Conservation (phyloP, 805 yeast species). For the Brettanomyces custersianus region DNA sequence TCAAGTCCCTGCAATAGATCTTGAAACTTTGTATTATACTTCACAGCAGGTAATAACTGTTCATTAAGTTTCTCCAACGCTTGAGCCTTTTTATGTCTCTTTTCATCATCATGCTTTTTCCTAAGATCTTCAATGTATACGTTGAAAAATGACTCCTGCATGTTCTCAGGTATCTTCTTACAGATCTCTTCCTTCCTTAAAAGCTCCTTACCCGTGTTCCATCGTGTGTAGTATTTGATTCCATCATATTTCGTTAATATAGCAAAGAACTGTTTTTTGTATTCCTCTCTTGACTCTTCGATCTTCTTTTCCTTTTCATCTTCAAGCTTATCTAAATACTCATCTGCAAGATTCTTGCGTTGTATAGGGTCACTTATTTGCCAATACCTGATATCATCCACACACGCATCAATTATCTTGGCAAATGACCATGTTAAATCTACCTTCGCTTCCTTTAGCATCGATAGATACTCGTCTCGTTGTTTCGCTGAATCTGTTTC, state of each 20-base stretch:
- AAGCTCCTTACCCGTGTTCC: slow-evolving; percentile 48
- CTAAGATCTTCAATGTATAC: slow-evolving; percentile 38
- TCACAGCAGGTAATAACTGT: slow-evolving; percentile 32
- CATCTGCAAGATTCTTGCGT: slow-evolving; percentile 57
- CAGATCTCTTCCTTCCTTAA: slow-evolving; percentile 61
- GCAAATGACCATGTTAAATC: slow-evolving; percentile 73
- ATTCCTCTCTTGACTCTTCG: slow-evolving; percentile 43
- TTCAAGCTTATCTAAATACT: slow-evolving; percentile 43
- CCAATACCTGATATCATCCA: slow-evolving; percentile 62
- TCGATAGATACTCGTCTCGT: slow-evolving; percentile 29
- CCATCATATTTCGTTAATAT: slow-evolving; percentile 35
- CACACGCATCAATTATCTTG: slow-evolving; percentile 48
- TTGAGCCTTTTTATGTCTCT: slow-evolving; percentile 31
- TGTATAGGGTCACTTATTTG: slow-evolving; percentile 48
- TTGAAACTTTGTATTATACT: slow-evolving; percentile 41
- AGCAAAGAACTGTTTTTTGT: slow-evolving; percentile 42
- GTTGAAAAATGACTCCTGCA: slow-evolving; percentile 45
- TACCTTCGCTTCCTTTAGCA: slow-evolving; percentile 49
- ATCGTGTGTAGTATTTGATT: slow-evolving; percentile 50
- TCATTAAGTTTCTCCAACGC: slow-evolving; percentile 46
- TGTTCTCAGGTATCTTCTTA: slow-evolving; percentile 47
- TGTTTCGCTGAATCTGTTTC: neutral
- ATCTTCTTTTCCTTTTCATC: slow-evolving; percentile 45
- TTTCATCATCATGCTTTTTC: slow-evolving; percentile 14
- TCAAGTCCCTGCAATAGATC: slow-evolving; percentile 22